Evolutionary conservation across 2,329 filamentous ascomycete species (phyloP), one percentile per base, ranked within the genome.

Genomic region (Lasiodiplodia hormozganensis): DNA sequence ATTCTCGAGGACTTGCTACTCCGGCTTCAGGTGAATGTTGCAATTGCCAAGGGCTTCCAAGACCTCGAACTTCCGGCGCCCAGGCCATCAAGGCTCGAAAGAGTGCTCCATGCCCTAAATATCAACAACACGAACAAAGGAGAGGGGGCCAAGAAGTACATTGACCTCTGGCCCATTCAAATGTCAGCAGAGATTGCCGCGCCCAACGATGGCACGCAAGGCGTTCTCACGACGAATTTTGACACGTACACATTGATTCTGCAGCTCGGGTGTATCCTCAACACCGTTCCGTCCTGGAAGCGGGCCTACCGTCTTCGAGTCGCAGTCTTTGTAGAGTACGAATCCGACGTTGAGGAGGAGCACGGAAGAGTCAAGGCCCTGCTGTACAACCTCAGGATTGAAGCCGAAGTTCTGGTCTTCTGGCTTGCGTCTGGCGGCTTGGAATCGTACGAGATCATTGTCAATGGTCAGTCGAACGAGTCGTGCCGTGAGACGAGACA

Each of bases 141-240:
- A 0, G 83, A 88, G 49, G 88, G 90, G 65, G 83, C 82, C 4
- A 95, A 95, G 76, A 92, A 89, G 74, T 95, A 90, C 74, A 92
- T 97, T 70, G 93, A 97, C 74, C 82, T 97, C 4, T 97, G 93
- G 93, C 93, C 93, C 0, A 96, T 97, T 65, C 94, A 97, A 72
- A 97, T 97, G 92, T 95, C 93, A 6, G 93, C 93, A 1, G 92
- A 95, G 73, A 87, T 96, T 40, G 87, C 88, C 0, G 84, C 90
- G 1, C 53, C 53, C 4, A 31, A 21, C 11, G 28, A 31, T 4
- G 89, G 66, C 16, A 74, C 75, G 5, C 82, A 85, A 70, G 89
- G 88, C 73, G 85, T 96, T 6, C 79, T 95, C 67, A 96, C 93
- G 0, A 96, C 92, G 0, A 97, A 97, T 72, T 96, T 97, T 77